These are phyloP conservation scores for Linnemannia schmuckeri DNA, from an alignment of 192 early-diverging fungal genomes.

Conservation along the genomic window DNA sequence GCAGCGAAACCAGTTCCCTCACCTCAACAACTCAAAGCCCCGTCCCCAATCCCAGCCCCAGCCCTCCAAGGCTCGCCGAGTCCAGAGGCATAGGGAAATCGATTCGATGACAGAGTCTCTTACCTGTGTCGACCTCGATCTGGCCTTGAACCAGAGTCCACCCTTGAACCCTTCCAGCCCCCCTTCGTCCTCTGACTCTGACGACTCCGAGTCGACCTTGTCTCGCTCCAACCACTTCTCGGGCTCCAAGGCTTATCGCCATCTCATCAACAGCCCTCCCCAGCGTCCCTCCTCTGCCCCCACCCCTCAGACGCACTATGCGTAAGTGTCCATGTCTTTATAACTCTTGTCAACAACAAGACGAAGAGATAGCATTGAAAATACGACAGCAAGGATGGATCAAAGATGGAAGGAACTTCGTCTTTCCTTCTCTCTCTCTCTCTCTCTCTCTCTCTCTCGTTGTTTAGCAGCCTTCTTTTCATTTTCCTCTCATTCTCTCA, in stretches of 20 bases:
- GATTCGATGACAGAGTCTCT: slow-evolving; percentile 55
- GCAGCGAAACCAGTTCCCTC: slow-evolving; percentile 15
- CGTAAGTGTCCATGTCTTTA: slow-evolving; percentile 8
- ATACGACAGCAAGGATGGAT: not conserved
- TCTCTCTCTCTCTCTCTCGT: not conserved
- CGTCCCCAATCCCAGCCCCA: slow-evolving; percentile 17
- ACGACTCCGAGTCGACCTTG: slow-evolving; percentile 44
- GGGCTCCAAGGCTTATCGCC: slow-evolving; percentile 3
- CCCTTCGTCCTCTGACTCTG: slow-evolving; percentile 50
- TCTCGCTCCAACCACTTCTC: slow-evolving; percentile 19
- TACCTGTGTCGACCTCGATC: slow-evolving; percentile 29
- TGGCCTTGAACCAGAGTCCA: slow-evolving; percentile 37
- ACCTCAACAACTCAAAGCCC: slow-evolving; percentile 22
- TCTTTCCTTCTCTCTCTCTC: not conserved
- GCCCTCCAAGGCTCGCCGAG: slow-evolving; percentile 58
- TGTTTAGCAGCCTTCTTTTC: not conserved
- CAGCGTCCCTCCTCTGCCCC: slow-evolving; percentile 41
- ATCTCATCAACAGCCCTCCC: slow-evolving; percentile 9
- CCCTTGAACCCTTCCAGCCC: slow-evolving; percentile 42
- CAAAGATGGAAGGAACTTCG: not conserved
- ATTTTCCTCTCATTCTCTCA: not conserved
- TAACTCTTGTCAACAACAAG: not conserved
- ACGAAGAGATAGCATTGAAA: not conserved
- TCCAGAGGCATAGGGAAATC: slow-evolving; percentile 61
- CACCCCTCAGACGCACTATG: slow-evolving; percentile 1